A percentile compares a stretch with the other conserved stretches of the same genome.
Conservation (phyloP, 2,329 filamentous ascomycete species). For the Fusarium proliferatum region DNA sequence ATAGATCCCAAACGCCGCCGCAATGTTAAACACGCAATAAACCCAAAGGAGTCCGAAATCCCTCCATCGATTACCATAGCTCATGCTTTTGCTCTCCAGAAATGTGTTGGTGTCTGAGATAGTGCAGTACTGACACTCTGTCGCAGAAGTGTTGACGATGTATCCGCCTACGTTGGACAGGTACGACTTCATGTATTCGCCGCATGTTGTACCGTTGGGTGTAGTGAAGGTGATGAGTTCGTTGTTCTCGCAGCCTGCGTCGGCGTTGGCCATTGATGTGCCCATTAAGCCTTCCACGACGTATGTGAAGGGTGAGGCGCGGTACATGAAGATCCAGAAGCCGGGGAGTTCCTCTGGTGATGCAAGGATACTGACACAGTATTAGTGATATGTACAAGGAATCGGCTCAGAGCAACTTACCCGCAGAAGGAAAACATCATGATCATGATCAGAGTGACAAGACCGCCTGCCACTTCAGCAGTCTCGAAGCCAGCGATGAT, state of each 20-base stretch:
- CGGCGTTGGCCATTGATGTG: conserved; percentile 70
- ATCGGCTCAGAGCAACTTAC: conserved; percentile 58
- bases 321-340: conserved; percentile 84
- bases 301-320: conserved; percentile 80
- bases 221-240: conserved; percentile 74
- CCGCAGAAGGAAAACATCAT: conserved; percentile 72
- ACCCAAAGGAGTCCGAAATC: conserved; percentile 67
- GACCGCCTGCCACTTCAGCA: conserved; percentile 71
- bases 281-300: conserved; percentile 74
- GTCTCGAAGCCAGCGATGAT: conserved; percentile 71
- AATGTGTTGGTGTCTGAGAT: conserved; percentile 54
- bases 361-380: conserved; percentile 66
- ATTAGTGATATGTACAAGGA: rapidly evolving
- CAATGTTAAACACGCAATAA: conserved; percentile 64
- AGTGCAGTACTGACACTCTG: conserved; percentile 59
- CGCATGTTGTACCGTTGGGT: conserved; percentile 63
- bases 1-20: conserved; percentile 61
- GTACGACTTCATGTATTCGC: conserved; percentile 63
- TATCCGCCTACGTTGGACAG: conserved; percentile 60
- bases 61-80: conserved; percentile 64
- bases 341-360: conserved; percentile 69
- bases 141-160: conserved; percentile 43
- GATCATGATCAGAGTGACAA: conserved; percentile 73
- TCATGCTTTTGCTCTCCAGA: conserved; percentile 54
- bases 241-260: conserved; percentile 69